These are phyloP conservation scores for Pyrus betulifolia DNA, from an alignment of 306 rosid species.

Conservation along the genomic window DNA sequence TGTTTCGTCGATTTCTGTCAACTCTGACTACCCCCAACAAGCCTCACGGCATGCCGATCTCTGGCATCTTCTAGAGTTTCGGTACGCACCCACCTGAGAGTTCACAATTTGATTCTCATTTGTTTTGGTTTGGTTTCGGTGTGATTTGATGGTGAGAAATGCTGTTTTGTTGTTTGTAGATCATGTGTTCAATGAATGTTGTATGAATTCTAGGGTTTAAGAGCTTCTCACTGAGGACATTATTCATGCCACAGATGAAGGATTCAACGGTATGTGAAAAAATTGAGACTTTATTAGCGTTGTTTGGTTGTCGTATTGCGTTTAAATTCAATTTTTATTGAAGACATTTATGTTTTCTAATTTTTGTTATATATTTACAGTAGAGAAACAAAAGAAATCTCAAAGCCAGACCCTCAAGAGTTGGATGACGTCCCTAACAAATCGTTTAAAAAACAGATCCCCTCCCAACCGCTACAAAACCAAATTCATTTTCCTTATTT, in stretches of 20 bases:
- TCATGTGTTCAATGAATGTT: slow-evolving; percentile 70
- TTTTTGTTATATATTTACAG: no score
- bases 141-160: background rate
- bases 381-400: no score
- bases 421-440: no score
- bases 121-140: background rate
- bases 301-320: background rate
- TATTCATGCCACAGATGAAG: slow-evolving; percentile 74
- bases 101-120: no score
- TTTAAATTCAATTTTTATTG: background rate
- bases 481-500: no score
- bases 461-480: no score
- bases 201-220: slow-evolving; percentile 61
- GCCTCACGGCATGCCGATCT: slow-evolving; percentile 67
- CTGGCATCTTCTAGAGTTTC: slow-evolving; percentile 64
- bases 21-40: slow-evolving; percentile 44
- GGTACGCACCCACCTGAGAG: slow-evolving; percentile 24
- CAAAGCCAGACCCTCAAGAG: no score
- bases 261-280: slow-evolving; percentile 60
- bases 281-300: no score
- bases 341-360: no score
- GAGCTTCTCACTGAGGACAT: slow-evolving; percentile 75
- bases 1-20: no score
- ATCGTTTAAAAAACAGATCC: no score
- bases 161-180: slow-evolving; percentile 30